Evolutionary conservation across 805 yeast genomes (phyloP), one percentile per base, ranked within the genome.

Genomic region (Candida sphagnicola): DNA sequence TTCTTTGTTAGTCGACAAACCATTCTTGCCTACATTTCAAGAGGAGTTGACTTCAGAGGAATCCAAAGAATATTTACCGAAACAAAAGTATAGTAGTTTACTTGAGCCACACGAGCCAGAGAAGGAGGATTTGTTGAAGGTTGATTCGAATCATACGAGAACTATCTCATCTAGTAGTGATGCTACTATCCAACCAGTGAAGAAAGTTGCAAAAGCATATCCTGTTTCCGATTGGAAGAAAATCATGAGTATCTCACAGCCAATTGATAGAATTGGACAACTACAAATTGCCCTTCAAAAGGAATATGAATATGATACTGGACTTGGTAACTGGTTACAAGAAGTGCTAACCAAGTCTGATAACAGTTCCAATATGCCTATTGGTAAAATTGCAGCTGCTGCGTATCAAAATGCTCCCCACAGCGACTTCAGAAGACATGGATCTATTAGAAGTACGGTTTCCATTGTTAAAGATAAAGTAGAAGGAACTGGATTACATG

Each of bases 371-470:
- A 61, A 48, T 40, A 67, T 67, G 18, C 73, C 59, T 41, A 64
- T 74, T 35, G 80, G 80, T 0, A 68, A 67, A 14, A 73, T 79
- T 44, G 89, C 83, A 2, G 64, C 74, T 21, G 77, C 74, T 39
- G 88, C 87, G 1, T 82, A 80, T 54, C 79, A 77, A 28, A 79
- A 80, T 49, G 84, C 85, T 1, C 67, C 76, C 5, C 77, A 76
- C 48, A 72, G 67, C 45, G 78, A 78, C 37, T 62, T 72, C 39
- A 72, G 76, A 44, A 61, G 82, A 50, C 70, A 68, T 39, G 67
- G 65, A 39, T 71, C 75, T 18, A 66, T 75, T 5, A 67, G 78
- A 44, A 66, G 67, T 38, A 62, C 56, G 45, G 73, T 65, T 14
- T 72, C 72, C 15, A 72, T 72, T 41, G 78, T 77, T 4, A 72